Base-by-base conservation (phyloP, 2,329 filamentous ascomycete genomes). In the Orbilia quercus region DNA sequence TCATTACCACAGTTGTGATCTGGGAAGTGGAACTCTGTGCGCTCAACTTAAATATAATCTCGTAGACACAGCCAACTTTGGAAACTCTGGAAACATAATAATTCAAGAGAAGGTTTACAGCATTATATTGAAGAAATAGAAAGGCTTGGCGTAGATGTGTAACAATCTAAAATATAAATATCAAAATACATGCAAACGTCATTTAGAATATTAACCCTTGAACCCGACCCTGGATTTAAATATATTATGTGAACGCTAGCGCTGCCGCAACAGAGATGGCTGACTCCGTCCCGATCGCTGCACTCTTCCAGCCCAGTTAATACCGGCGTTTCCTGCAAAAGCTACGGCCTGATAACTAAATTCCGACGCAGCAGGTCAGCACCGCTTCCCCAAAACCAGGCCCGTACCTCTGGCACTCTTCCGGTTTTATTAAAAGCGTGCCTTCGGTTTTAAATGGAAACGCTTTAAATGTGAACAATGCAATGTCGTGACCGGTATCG, bases 271-370 rank as follows among this genome's bases (percentile, higher is more conserved):
- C 38, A 42, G 20, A 20, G 58, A 53, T 51, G 40, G 47, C 47
- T 44, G 48, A 36, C 45, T 63, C 58, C 20, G 48, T 7, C 4
- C 47, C 59, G 36, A 53, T 40, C 20, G 47, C 47, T 53, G 50
- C 20, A 38, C 48, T 50, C 18, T 9, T 31, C 18, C 59, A 54
- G 40, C 28, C 47, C 31, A 40, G 6, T 40, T 22, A 36, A 53
- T 34, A 23, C 47, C 48, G 25, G 23, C 45, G 11, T 40, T 54
- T 22, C 44, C 45, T 20, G 44, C 38, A 28, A 34, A n/a, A 4
- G 23, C 28, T 11, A 34, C 22, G 16, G 50, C 47, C 25, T 54
- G 59, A 38, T 44, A n/a, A n/a, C n/a, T n/a, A 54, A 23, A 64
- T 53, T 14, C 47, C 36, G 23, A 64, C 25, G 34, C 22, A 50